A percentile compares a stretch with the other conserved stretches of the same genome.
Evolutionary conservation across 495 filamentous ascomycete genomes (phyloP).

Genomic region (Hypomontagnella submonticulosa): DNA sequence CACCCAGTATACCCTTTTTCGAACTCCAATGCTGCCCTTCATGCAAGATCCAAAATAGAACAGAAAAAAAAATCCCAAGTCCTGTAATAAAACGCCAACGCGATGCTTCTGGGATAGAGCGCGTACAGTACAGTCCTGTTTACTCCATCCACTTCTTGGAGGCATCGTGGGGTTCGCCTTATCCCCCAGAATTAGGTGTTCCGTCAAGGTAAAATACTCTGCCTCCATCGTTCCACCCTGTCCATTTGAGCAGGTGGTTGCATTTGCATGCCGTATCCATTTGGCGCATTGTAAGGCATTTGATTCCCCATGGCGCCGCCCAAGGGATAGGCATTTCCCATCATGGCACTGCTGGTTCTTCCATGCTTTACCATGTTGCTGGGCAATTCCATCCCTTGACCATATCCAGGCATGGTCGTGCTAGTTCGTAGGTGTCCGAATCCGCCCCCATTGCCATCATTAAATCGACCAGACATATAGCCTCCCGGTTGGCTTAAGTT

Average conservation of each 20-base stretch:
- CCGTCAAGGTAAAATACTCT: slow-evolving; percentile 72
- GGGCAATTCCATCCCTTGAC: slow-evolving; percentile 6
- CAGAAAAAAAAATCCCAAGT: no score
- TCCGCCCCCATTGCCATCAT: slow-evolving; percentile 60
- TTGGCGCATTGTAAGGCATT: slow-evolving; percentile 38
- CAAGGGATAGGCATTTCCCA: slow-evolving; percentile 34
- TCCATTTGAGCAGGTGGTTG: slow-evolving; percentile 66
- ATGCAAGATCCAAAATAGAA: slow-evolving; percentile 17
- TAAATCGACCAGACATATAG: slow-evolving; percentile 63
- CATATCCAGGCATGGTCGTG: slow-evolving; percentile 38
- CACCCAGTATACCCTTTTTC: slow-evolving; percentile 22
- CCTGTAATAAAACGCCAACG: slow-evolving; percentile 41
- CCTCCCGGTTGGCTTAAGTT: slow-evolving; percentile 53
- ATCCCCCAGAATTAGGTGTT: neutral
- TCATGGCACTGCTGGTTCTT: slow-evolving; percentile 11
- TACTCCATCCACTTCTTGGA: neutral
- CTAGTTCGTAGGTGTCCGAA: slow-evolving; percentile 40
- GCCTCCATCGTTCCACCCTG: slow-evolving; percentile 90
- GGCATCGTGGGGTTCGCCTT: neutral
- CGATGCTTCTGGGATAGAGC: slow-evolving; percentile 26
- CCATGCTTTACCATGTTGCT: slow-evolving; percentile 4
- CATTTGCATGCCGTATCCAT: slow-evolving; percentile 50
- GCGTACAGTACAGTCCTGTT: slow-evolving; percentile 4
- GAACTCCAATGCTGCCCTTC: slow-evolving; percentile 36
- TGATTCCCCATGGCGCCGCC: slow-evolving; percentile 32